Evolutionary conservation across 495 filamentous ascomycete species (phyloP).

Genomic region (Cairneyella variabilis): DNA sequence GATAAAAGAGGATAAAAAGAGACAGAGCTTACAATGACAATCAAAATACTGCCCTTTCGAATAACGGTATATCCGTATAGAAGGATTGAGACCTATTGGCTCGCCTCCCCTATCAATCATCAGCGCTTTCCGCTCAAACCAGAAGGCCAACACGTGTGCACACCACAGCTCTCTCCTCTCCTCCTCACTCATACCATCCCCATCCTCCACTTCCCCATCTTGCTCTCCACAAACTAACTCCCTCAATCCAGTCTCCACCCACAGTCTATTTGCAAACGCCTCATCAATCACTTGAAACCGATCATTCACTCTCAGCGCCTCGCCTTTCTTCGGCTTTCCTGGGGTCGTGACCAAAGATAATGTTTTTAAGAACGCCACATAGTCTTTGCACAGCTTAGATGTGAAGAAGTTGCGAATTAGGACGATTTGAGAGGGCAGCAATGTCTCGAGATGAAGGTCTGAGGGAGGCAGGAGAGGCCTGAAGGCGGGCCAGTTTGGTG

Average conservation of each 20-base stretch:
- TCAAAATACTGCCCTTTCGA: conserved; percentile 82
- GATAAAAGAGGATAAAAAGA: too few relatives aligned
- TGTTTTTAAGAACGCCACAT: conserved; percentile 70
- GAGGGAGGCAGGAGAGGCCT: conserved; percentile 64
- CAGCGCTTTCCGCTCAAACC: background rate
- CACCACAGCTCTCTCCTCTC: conserved; percentile 35
- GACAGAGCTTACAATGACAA: conserved; percentile 66
- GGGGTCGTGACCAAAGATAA: conserved; percentile 79
- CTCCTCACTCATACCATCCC: conserved; percentile 19
- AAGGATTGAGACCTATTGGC: conserved; percentile 80
- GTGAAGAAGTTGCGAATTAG: conserved; percentile 77
- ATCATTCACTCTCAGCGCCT: conserved; percentile 87
- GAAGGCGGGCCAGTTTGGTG: conserved; percentile 74
- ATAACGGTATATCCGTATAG: conserved; percentile 92
- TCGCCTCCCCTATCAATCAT: conserved; percentile 67
- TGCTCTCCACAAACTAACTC: conserved; percentile 39
- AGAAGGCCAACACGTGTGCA: background rate
- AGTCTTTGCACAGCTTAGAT: conserved; percentile 72
- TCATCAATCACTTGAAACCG: conserved; percentile 80
- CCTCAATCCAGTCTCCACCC: conserved; percentile 58
- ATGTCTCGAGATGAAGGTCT: conserved; percentile 55
- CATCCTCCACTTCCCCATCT: conserved; percentile 21
- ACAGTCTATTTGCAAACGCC: conserved; percentile 69
- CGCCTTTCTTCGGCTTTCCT: conserved; percentile 76
- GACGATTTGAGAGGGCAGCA: conserved; percentile 62